Conservation (phyloP, 192 early-diverging fungal species). For the Coemansia furcata region DNA sequence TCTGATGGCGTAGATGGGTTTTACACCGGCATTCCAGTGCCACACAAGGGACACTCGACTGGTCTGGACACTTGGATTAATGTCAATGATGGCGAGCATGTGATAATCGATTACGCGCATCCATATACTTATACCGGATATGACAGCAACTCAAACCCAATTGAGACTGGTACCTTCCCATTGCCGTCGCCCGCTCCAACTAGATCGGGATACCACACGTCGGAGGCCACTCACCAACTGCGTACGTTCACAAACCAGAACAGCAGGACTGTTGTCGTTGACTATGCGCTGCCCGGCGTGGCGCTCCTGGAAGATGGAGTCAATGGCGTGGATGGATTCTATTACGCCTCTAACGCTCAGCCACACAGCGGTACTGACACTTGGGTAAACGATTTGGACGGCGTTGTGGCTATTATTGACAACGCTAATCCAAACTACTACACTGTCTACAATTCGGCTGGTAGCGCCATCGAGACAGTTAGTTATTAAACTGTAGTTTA, state of each 20-base stretch:
- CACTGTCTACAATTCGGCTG: conserved; percentile 23
- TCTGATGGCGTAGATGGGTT: conserved; percentile 15
- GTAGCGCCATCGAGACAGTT: conserved; percentile 14
- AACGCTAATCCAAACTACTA: conserved; percentile 24
- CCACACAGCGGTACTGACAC: conserved; percentile 12
- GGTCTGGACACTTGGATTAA: conserved; percentile 15
- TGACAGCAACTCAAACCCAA: conserved; percentile 3
- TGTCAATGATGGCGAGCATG: conserved; percentile 2
- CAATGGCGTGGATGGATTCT: conserved; percentile 26
- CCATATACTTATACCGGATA: conserved; percentile 8
- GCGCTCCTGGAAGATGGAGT: conserved; percentile 5
- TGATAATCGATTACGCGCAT: conserved; percentile 14
- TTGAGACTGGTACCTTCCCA: conserved; percentile 3
- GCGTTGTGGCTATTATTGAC: conserved; percentile 19
- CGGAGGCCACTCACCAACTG: conserved; percentile 15
- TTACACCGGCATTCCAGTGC: neutral
- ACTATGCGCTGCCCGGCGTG: conserved; percentile 24
- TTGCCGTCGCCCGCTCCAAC: neutral
- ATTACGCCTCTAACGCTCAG: conserved; percentile 6
- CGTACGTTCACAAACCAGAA: conserved; percentile 27
- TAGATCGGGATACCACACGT: neutral
- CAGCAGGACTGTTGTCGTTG: conserved; percentile 24
- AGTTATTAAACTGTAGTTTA: neutral
- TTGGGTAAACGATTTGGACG: conserved; percentile 33
- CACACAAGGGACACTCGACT: neutral